Evolutionary conservation across 179 eudicot species (phyloP).

Genomic region (Silene vulgaris): DNA sequence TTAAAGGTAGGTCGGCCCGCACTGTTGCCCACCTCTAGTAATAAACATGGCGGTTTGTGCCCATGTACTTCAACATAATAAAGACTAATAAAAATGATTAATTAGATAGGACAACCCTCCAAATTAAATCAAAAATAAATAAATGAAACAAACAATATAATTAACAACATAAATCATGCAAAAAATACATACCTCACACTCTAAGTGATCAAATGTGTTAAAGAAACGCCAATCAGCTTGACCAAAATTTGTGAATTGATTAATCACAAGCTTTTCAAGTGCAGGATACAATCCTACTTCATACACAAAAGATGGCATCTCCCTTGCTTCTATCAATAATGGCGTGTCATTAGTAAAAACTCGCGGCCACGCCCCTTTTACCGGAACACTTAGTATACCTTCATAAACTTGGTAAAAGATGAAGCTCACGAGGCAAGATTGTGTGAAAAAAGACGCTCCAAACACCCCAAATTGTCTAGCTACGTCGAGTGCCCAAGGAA

Average conservation of each 20-base stretch:
- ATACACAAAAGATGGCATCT: conserved; percentile 28
- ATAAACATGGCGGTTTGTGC: too few species aligned
- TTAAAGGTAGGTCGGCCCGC: too few species aligned
- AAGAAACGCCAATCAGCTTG: conserved; percentile 22
- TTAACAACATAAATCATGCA: neutral
- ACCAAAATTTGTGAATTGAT: conserved; percentile 20
- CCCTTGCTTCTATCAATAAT: conserved; percentile 14
- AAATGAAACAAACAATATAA: too few species aligned
- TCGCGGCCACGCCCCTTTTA: conserved; percentile 2
- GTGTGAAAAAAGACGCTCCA: conserved; percentile 30
- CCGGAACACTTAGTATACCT: conserved; percentile 21
- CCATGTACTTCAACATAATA: too few species aligned
- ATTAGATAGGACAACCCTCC: too few species aligned
- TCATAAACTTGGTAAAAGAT: conserved; percentile 24
- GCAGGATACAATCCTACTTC: conserved; percentile 18
- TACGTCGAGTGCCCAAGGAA: conserved; percentile 30
- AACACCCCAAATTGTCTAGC: conserved; percentile 21
- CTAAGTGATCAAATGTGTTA: conserved; percentile 21
- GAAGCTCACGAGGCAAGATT: conserved; percentile 18
- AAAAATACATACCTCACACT: conserved; percentile 19
- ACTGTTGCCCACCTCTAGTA: too few species aligned
- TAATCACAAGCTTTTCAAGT: conserved; percentile 17
- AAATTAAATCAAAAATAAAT: too few species aligned
- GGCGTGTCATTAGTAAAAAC: conserved; percentile 6
- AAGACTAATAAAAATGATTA: too few species aligned